Base-by-base conservation (phyloP, 108 stramenopile species). In the Parmales sp. region DNA sequence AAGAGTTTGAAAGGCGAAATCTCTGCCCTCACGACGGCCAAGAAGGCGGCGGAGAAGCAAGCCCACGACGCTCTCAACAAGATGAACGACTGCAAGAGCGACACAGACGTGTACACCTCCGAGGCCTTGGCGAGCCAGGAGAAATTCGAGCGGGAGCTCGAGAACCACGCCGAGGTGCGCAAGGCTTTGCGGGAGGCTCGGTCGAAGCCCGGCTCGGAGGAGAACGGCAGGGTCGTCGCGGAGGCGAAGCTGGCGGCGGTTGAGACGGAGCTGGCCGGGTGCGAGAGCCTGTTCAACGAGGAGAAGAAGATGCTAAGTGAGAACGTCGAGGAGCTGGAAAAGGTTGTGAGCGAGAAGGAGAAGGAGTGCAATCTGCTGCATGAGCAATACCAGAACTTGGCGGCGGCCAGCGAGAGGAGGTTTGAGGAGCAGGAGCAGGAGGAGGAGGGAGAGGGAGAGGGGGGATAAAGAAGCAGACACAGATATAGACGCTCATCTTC, bases 121-220 rank as follows among this genome's bases (percentile, higher is more conserved):
- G 36, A 60, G 54, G 31, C 2, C 54, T 11, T 34, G n/a, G n/a
- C n/a, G n/a, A n/a, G n/a, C n/a, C 68, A 86, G 73, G 69, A 69
- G 23, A 89, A 90, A 64, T 93, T 89, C 65, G 89, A 90, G 60
- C 83, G 88, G 16, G 92, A 93, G 76, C 77, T 93, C 16, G 78
- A 73, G 0, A 68, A 89, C 39, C 92, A 93, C 72, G 75, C 92
- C 2, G 78, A 81, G 22, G 88, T 88, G 5, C 67, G 89, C 38
- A 77, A 79, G 4, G 77, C 75, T 11, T 76, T 93, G 28, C 83
- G 87, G n/a, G 70, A 74, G 28, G 81, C 81, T 37, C 82, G 83
- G 7, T 84, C 83, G 38, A 73, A 80, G 44, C 39, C 67, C 19
- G 87, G 86, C 43, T 68, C 69, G 38, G 87, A 88, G 48, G 68